These are phyloP conservation scores for Phytophthora palmivora DNA, from an alignment of 352 stramenopile species.

Conservation along the genomic window DNA sequence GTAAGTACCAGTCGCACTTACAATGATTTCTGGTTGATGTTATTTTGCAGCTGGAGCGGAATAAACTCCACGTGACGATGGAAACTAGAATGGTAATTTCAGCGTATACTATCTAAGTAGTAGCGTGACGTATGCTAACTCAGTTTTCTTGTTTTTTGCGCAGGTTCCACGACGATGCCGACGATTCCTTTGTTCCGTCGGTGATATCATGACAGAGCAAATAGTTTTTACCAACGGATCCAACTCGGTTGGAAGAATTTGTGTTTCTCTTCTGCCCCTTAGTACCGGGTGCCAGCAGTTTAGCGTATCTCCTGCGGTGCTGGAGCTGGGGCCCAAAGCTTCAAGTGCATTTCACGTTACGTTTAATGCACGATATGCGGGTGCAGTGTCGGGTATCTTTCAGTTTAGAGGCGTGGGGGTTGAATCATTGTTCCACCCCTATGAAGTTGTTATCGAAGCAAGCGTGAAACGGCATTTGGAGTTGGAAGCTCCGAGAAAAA, in stretches of 20 bases:
- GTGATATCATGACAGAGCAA: conserved; percentile 75
- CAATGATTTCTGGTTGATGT: conserved; percentile 2
- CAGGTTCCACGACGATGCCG: conserved; percentile 70
- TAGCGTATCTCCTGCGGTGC: conserved; percentile 72
- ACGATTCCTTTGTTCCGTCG: conserved; percentile 73
- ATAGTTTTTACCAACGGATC: conserved; percentile 82
- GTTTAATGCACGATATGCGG: conserved; percentile 61
- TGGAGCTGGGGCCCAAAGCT: conserved; percentile 68
- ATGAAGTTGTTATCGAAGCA: conserved; percentile 87
- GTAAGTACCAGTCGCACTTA: conserved; percentile 12
- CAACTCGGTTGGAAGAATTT: conserved; percentile 66
- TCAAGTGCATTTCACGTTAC: conserved; percentile 76
- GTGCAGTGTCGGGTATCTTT: conserved; percentile 84
- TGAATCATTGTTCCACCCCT: conserved; percentile 69
- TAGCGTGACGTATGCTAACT: background rate
- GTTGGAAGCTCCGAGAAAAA: conserved; percentile 24
- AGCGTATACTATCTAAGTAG: background rate
- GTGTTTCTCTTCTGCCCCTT: conserved; percentile 79
- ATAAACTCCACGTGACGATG: conserved; percentile 32
- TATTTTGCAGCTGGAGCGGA: conserved; percentile 28
- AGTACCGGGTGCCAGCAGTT: conserved; percentile 89
- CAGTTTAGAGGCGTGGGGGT: conserved; percentile 82
- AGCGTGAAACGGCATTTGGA: conserved; percentile 60
- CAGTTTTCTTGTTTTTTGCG: background rate
- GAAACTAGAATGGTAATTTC: conserved; percentile 38